Base-by-base conservation (phyloP, 2,329 filamentous ascomycete genomes). In the Hypoxylon sp. region DNA sequence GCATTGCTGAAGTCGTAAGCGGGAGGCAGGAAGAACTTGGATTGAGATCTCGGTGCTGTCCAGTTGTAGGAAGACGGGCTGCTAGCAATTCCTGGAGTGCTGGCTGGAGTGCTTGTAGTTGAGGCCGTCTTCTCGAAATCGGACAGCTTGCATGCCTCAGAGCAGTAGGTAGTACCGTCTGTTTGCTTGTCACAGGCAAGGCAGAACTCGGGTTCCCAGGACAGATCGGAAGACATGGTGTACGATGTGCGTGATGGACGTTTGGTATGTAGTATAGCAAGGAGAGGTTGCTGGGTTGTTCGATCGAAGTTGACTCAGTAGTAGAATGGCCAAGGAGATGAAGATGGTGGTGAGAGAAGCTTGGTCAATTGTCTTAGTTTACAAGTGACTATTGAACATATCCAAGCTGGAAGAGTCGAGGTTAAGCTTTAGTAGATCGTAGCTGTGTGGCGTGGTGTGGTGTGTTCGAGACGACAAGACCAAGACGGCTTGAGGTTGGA, bases 171-270 rank as follows among this genome's bases (percentile, higher is more conserved):
- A 69, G 90, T 90, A 63, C 90, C 90, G 72, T 92, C 88, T 67
- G 92, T 94, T 83, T 97, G 93, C 83, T 92, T 91, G 83, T 98
- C 94, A 85, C 94, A 98, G 84, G 92, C 90, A 75, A 98, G 90
- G 86, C 94, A 98, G 88, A 94, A 97, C 82, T 97, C 91, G 81
- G 92, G 93, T 76, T 92, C 92, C 94, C 94, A 97, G 77, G 76
- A 76, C 42, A 84, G 81, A 73, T 88, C 86, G 78, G 83, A 82
- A 79, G 86, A 84, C 85, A 88, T 88, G 73, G 78, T 82, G 78
- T 68, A 26, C 58, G 62, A 63, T 63, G 24, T 70, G 31, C 55
- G 53, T 65, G 53, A 63, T 63, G 52, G 47, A 47, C 74, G 74
- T 72, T 72, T 72, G 3, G 58, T 70, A 52, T 71, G 72, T 73